Evolutionary conservation across 2,329 filamentous ascomycete species (phyloP).

Genomic region (Coniochaeta sp.): DNA sequence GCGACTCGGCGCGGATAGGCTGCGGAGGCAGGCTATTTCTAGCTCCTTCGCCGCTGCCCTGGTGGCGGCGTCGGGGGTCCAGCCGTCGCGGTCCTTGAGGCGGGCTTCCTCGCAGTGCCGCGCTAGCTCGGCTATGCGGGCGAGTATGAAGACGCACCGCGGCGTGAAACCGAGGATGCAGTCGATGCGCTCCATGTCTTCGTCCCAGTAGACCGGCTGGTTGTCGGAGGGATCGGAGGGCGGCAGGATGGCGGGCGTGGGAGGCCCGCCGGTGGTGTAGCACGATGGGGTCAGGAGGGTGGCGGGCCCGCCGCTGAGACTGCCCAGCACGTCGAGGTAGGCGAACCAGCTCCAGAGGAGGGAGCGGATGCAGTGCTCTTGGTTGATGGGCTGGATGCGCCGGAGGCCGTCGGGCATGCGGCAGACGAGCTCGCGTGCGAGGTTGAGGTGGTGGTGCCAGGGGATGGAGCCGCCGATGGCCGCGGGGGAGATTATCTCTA

Average conservation of each 20-base stretch:
- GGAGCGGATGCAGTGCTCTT: conserved; percentile 55
- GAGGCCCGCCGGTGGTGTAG: not conserved
- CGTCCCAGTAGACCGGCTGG: conserved; percentile 39
- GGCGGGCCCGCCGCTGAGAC: conserved; percentile 53
- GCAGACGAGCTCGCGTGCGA: conserved; percentile 69
- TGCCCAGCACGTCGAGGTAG: conserved; percentile 74
- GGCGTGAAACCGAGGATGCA: conserved; percentile 76
- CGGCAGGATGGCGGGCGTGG: not conserved
- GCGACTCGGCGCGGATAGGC: conserved; percentile 34
- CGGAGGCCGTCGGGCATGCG: conserved; percentile 41
- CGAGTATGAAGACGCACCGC: conserved; percentile 62
- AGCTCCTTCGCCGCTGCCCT: conserved; percentile 51
- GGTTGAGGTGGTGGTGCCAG: conserved; percentile 72
- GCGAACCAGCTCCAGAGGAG: conserved; percentile 80
- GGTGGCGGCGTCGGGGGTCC: conserved; percentile 51
- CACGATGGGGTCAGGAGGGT: conserved; percentile 10
- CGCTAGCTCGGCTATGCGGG: conserved; percentile 65
- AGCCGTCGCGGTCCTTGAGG: conserved; percentile 28
- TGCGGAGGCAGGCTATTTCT: conserved; percentile 53
- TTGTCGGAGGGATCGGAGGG: not conserved
- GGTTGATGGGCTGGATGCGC: conserved; percentile 36
- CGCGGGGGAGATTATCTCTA: conserved; percentile 77
- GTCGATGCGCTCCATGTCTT: conserved; percentile 63
- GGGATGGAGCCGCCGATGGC: conserved; percentile 74
- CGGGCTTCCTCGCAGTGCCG: conserved; percentile 61